A percentile compares a stretch with the other conserved stretches of the same genome.
These are phyloP conservation scores for Artemisia annua DNA, from an alignment of 129 eudicot species.

Conservation along the genomic window DNA sequence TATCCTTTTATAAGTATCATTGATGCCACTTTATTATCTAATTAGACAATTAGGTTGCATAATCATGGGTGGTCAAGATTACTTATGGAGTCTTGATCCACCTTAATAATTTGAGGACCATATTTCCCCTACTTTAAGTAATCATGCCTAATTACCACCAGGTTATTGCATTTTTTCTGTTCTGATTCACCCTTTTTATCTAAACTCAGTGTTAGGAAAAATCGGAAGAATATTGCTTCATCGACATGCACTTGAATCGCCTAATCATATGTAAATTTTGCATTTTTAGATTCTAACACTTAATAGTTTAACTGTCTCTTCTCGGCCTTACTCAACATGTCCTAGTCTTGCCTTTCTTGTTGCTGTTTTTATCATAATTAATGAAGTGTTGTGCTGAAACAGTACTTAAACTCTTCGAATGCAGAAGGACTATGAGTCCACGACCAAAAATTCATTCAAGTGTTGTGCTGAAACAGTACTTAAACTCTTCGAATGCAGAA, in stretches of 20 bases:
- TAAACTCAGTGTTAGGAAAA: neutral
- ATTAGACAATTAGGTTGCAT: conserved; percentile 9
- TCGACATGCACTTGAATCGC: conserved; percentile 3
- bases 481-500: too few relatives aligned
- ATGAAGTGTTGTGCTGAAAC: too few relatives aligned
- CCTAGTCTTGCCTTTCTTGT: too few relatives aligned
- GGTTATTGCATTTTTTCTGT: conserved; percentile 18
- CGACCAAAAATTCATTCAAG: too few relatives aligned
- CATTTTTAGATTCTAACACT: neutral
- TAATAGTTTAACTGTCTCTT: neutral
- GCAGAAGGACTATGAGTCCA: too few relatives aligned
- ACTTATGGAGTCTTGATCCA: conserved; percentile 6
- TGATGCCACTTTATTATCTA: neutral
- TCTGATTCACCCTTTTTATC: conserved; percentile 9
- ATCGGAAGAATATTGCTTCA: neutral
- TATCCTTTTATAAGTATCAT: neutral
- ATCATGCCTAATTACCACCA: conserved; percentile 16
- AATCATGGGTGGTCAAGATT: conserved; percentile 12
- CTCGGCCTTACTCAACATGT: too few relatives aligned
- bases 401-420: too few relatives aligned
- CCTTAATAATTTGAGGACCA: conserved; percentile 9
- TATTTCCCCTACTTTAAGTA: neutral
- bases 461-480: too few relatives aligned
- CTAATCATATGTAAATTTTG: neutral
- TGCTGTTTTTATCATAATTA: too few relatives aligned